These are phyloP conservation scores for Escovopsis sp. DNA, from an alignment of 2,329 filamentous ascomycete genomes.

Conservation along the genomic window DNA sequence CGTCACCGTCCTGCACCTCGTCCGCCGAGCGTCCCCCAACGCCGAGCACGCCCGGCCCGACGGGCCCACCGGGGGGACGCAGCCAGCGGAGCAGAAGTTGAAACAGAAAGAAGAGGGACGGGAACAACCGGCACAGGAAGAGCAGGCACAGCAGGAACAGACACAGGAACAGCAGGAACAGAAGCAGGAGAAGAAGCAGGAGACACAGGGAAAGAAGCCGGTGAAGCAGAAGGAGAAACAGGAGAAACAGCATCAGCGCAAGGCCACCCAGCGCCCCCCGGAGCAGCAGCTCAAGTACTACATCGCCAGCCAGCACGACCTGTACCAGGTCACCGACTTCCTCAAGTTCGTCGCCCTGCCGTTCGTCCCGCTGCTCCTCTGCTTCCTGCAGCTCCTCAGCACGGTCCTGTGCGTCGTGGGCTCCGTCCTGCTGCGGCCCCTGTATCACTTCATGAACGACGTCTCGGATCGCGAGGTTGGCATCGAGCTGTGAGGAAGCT, in stretches of 20 bases:
- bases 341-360: conserved; percentile 56
- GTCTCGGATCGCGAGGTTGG: neutral
- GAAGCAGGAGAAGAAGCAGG: too few relatives aligned
- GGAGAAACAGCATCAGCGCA: too few relatives aligned
- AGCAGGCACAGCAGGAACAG: too few relatives aligned
- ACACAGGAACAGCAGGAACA: too few relatives aligned
- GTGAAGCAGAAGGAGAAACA: too few relatives aligned
- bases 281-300: conserved; percentile 37
- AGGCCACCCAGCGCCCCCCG: too few relatives aligned
- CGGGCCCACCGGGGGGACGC: conserved; percentile 1
- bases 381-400: conserved; percentile 46
- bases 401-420: conserved; percentile 51
- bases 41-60: conserved; percentile 6
- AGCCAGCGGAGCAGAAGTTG: too few relatives aligned
- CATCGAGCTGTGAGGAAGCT: too few relatives aligned
- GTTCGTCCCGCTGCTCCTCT: conserved; percentile 38
- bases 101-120: too few relatives aligned
- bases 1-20: conserved; percentile 52
- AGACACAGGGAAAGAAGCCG: too few relatives aligned
- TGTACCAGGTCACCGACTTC: conserved; percentile 66
- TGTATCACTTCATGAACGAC: conserved; percentile 20
- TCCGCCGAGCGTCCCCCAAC: conserved; percentile 23
- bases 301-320: conserved; percentile 63
- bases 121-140: too few relatives aligned
- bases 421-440: conserved; percentile 25